These are phyloP conservation scores for Calocybe gangraenosa DNA, from an alignment of 768 basidiomycete species.

Conservation along the genomic window DNA sequence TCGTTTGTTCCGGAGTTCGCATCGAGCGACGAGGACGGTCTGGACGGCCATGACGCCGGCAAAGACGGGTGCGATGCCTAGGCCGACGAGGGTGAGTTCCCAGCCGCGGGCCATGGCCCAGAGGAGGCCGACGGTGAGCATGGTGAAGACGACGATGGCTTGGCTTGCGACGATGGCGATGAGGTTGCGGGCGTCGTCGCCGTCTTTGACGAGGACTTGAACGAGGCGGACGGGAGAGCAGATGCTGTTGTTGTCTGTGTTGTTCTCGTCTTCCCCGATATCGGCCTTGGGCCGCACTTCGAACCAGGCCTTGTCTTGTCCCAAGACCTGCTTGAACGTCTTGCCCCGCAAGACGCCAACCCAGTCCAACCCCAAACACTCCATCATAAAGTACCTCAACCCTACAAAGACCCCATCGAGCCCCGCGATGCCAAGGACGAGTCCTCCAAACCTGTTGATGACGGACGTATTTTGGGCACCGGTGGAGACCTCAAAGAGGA, in stretches of 20 bases:
- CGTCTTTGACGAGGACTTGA: constrained; percentile 81
- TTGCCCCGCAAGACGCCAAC: constrained; percentile 49
- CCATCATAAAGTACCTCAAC: constrained; percentile 78
- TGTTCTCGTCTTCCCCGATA: too few relatives aligned
- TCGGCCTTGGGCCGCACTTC: constrained; percentile 38
- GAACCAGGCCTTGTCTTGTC: constrained; percentile 87
- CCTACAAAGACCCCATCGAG: constrained; percentile 74
- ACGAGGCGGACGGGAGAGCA: constrained; percentile 60
- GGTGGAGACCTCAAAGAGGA: constrained; percentile 73
- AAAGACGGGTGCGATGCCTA: constrained; percentile 86
- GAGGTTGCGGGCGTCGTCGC: constrained; percentile 80
- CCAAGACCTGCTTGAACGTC: constrained; percentile 56
- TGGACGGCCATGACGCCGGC: constrained; percentile 71
- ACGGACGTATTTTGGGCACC: constrained; percentile 56
- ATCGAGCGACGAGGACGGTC: constrained; percentile 62
- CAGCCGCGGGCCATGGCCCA: constrained; percentile 91
- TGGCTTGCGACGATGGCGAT: constrained; percentile 73
- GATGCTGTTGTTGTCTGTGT: constrained; percentile 21
- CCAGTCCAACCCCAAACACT: constrained; percentile 78
- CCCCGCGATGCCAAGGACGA: constrained; percentile 71
- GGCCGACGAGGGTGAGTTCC: constrained; percentile 88
- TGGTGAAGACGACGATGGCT: constrained; percentile 65
- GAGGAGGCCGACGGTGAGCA: constrained; percentile 78
- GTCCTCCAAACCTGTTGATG: constrained; percentile 68
- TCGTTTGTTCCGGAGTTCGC: constrained; percentile 77